Conservation (phyloP, 768 basidiomycete genomes). For the Leccinum longicurvipes region DNA sequence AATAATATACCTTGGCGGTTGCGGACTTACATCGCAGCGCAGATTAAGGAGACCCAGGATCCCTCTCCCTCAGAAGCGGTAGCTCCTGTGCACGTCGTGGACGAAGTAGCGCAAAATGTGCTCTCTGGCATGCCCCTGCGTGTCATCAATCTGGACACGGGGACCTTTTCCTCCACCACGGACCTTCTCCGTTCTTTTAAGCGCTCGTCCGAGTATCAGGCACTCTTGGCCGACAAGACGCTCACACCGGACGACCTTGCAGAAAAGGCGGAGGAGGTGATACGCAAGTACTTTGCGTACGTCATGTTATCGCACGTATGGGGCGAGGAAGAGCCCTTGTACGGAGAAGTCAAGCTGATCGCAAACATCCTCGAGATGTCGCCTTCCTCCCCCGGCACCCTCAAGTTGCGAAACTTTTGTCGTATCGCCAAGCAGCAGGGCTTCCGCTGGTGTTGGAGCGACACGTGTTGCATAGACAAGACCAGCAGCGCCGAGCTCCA, state of each 20-base stretch:
- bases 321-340: slow-evolving; percentile 26
- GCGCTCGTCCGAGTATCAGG: slow-evolving; percentile 8
- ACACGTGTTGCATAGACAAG: slow-evolving; percentile 32
- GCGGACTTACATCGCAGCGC: background rate
- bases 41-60: background rate
- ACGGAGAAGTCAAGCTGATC: slow-evolving; percentile 13
- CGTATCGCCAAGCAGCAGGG: slow-evolving; percentile 13
- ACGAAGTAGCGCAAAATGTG: slow-evolving; percentile 17
- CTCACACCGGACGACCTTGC: slow-evolving; percentile 6
- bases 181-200: slow-evolving; percentile 19
- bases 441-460: slow-evolving; percentile 29
- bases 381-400: slow-evolving; percentile 13
- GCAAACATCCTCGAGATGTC: slow-evolving; percentile 17
- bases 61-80: slow-evolving; percentile 7
- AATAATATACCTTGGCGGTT: background rate
- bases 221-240: slow-evolving; percentile 11
- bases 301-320: slow-evolving; percentile 29
- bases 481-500: slow-evolving; percentile 29
- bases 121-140: slow-evolving; percentile 23
- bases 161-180: slow-evolving; percentile 15
- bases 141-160: slow-evolving; percentile 19
- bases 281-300: slow-evolving; percentile 24
- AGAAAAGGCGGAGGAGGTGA: slow-evolving; percentile 12
- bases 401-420: slow-evolving; percentile 25
- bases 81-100: slow-evolving; percentile 10